Base-by-base conservation (phyloP, 768 basidiomycete species). In the Favolaschia claudopus region DNA sequence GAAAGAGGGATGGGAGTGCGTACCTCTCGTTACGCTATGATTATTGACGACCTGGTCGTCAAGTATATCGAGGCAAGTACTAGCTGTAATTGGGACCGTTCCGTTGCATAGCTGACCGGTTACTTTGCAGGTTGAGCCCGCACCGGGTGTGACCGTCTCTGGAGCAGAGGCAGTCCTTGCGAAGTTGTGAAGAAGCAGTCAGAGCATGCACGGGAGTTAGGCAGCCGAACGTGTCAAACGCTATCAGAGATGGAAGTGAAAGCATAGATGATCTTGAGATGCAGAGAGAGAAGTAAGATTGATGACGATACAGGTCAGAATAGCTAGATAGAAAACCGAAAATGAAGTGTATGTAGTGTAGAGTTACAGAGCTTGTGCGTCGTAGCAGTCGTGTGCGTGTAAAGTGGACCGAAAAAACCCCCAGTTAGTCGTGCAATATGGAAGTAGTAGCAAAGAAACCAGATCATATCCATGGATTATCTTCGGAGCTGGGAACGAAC, bases 1-100 rank as follows among this genome's bases (percentile, higher is more conserved):
- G 73, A 58, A 5, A 54, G 57, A 3, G 86, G 85, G 7, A 66
- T 90, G 34, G 88, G 88, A 20, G 65, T 77, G 38, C 86, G 89
- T 48, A 88, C 87, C 31, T 72, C 72, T 24, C 84, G 89, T 44
- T 91, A 85, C 60, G 88, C 85, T 27, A 62, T 91, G 55, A 74
- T 91, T 66, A 65, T 91, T 65, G 88, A 94, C 42, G 81, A 91
- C 68, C 81, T 91, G 50, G 83, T 86, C 60, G 84, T 94, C 66
- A 84, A 83, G 60, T 87, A 89, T 66, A 65, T 92, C 51, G 82
- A 74, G 68, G 89, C 86, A 62, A 47, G 82, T 74, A 27, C 24
- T 15, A 44, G 50, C 34, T 52, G 43, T 27, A 31, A 24, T 46
- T 36, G 46, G n/a, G n/a, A n/a, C n/a, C n/a, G n/a, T n/a, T 38